These are phyloP conservation scores for Sclerotiophoma versabilis DNA, from an alignment of 2,329 filamentous ascomycete genomes.

Conservation along the genomic window DNA sequence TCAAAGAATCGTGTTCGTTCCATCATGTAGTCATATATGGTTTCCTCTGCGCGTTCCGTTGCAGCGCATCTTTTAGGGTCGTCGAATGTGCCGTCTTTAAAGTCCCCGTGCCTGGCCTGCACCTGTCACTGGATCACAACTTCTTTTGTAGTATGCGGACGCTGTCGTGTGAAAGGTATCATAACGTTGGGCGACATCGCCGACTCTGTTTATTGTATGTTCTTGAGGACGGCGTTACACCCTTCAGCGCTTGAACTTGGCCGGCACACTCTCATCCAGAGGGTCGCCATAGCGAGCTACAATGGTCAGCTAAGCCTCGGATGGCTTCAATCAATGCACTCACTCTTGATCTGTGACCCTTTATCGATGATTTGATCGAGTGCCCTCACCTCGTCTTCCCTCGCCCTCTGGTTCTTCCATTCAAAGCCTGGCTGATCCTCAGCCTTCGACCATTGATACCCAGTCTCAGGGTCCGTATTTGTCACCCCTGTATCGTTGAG, in stretches of 20 bases:
- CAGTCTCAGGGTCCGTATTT: constrained; percentile 37
- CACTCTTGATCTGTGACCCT: constrained; percentile 43
- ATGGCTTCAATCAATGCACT: constrained; percentile 5
- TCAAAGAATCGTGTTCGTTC: not conserved
- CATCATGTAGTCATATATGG: not conserved
- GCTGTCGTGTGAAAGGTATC: not conserved
- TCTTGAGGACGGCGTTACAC: not conserved
- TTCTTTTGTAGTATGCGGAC: not conserved
- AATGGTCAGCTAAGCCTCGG: constrained; percentile 18
- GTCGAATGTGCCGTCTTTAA: not conserved
- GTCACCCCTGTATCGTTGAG: constrained; percentile 5
- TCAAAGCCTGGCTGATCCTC: constrained; percentile 49
- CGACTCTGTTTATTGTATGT: not conserved
- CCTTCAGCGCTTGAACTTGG: constrained; percentile 39
- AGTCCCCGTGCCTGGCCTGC: not conserved
- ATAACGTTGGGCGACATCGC: not conserved
- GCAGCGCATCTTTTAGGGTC: not conserved
- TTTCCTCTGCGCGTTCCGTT: not conserved
- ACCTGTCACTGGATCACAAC: not conserved
- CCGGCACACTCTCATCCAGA: constrained; percentile 38
- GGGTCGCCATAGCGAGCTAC: constrained; percentile 48
- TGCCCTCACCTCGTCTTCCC: constrained; percentile 46
- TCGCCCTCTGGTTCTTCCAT: constrained; percentile 48
- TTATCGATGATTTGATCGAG: constrained; percentile 46
- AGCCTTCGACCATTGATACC: constrained; percentile 47